Evolutionary conservation across 495 filamentous ascomycete genomes (phyloP), one percentile per base, ranked within the genome.

Genomic region (Trypethelium eluteriae): DNA sequence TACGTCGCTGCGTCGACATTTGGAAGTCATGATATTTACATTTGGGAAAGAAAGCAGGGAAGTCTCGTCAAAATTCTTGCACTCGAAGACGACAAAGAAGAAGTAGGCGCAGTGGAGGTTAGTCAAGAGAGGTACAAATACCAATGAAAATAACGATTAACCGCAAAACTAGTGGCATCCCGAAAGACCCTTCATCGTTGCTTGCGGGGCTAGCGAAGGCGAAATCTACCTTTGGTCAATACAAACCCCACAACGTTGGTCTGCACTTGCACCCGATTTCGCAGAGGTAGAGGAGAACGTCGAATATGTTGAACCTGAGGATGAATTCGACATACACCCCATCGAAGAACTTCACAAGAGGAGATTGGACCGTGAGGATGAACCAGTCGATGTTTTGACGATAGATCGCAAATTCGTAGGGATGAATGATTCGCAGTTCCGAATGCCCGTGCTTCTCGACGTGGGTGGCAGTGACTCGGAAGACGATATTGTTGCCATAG

Each of bases 271-370:
- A 7, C 94, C 94, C 0, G 94, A 99, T 76, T 99, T 99, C 74
- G 90, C 84, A 41, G 94, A 99, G 76, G 91, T 99, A 10, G 94
- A 99, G 78, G 95, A 98, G 76, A 98, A 98, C 67, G 91, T 96
- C 11, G 92, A 96, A 77, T 98, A 98, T 73, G 83, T 93, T 46
- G 94, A 99, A 74, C 83, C 84, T 38, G 94, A 98, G 78, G 95
- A 98, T 72, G 94, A 99, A 72, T 99, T 98, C 70, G 94, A 99
- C 73, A 93, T 98, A 66, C 93, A 97, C 71, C 93, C 93, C 0
- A 88, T 92, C 35, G 93, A 96, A 73, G 94, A 98, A 75, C 89
- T 97, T 18, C 90, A 95, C 71, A 95, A 96, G 75, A 87, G 92
- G 16, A 83, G 91, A 36, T 79, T 97, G 3, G 92, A 97, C 73